phyloP scores from a whole-genome alignment of 331 rosid species.

The Pyracantha coccinea region DNA sequence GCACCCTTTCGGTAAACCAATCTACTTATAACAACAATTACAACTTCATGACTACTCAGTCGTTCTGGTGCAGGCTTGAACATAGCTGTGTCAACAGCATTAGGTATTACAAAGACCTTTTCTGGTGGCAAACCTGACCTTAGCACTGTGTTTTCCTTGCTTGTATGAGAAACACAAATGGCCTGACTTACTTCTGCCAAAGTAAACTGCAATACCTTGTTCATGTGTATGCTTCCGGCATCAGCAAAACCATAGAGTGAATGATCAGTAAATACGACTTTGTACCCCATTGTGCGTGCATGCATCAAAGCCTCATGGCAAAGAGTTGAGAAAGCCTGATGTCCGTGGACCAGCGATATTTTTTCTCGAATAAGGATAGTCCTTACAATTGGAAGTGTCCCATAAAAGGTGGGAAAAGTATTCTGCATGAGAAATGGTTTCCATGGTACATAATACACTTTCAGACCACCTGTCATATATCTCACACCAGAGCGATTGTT shows the following conservation, averaged over 20 bases:
- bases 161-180: constrained; percentile 93
- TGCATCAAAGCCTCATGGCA: constrained; percentile 94
- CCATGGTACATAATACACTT: constrained; percentile 92
- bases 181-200: constrained; percentile 89
- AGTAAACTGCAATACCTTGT: constrained; percentile 93
- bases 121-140: constrained; percentile 87
- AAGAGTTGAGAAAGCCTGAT: constrained; percentile 90
- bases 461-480: constrained; percentile 80
- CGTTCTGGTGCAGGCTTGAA: constrained; percentile 72
- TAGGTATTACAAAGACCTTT: constrained; percentile 84
- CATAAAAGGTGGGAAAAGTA: constrained; percentile 74
- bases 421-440: constrained; percentile 81
- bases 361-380: constrained; percentile 78
- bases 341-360: constrained; percentile 77
- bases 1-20: constrained; percentile 91
- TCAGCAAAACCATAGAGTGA: constrained; percentile 95
- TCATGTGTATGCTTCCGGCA: constrained; percentile 94
- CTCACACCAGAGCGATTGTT: constrained; percentile 88
- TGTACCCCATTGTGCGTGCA: constrained; percentile 87
- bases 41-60: constrained; percentile 42
- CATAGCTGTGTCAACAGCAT: constrained; percentile 93
- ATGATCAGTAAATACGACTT: constrained; percentile 89
- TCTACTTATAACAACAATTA: constrained; percentile 82
- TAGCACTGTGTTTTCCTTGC: constrained; percentile 90
- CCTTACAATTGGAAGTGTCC: constrained; percentile 68